Base-by-base conservation (phyloP, 495 filamentous ascomycete genomes). In the Penicillium argentinense region DNA sequence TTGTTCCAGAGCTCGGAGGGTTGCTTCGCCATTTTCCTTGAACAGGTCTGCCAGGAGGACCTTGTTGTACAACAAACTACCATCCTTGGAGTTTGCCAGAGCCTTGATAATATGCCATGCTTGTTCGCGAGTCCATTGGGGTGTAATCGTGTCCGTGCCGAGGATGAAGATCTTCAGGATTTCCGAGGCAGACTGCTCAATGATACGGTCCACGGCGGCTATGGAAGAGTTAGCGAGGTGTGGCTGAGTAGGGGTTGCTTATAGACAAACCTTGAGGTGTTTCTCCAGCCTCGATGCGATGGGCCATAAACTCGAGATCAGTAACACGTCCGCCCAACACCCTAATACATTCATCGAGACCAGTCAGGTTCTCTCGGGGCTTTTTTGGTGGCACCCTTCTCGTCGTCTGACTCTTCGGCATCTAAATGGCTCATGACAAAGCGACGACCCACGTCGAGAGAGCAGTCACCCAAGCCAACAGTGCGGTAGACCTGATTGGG, bases 121-220 rank as follows among this genome's bases (percentile, higher is more conserved):
- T 65, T 97, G 93, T 60, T 91, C 83, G 18, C 79, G 72, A 1
- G 78, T 82, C 89, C 89, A 98, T 41, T 80, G 62, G 16, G 61
- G 59, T 71, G 41, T 75, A 72, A 33, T 53, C 1, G 59, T 59
- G 13, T 71, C 66, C 2, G 54, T 46, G 23, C 75, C 77, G 1
- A 96, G 73, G 21, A 97, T 77, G 71, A 91, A 97, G 75, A 95
- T 89, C 60, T 97, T 95, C 42, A 96, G 61, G 34, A 98, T 91
- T 62, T 97, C 95, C 3, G 85, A 86, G 8, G 89, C 84, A 7
- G 85, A 84, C 52, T 95, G 89, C 25, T 89, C 83, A 30, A 93
- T 87, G 42, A 98, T 97, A 52, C 95, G 89, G 24, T 80, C 70
- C 11, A 97, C 86, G n/a, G 93, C 93, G 53, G 84, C 79, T 78